Base-by-base conservation (phyloP, 306 rosid species). In the Citrullus colocynthis region DNA sequence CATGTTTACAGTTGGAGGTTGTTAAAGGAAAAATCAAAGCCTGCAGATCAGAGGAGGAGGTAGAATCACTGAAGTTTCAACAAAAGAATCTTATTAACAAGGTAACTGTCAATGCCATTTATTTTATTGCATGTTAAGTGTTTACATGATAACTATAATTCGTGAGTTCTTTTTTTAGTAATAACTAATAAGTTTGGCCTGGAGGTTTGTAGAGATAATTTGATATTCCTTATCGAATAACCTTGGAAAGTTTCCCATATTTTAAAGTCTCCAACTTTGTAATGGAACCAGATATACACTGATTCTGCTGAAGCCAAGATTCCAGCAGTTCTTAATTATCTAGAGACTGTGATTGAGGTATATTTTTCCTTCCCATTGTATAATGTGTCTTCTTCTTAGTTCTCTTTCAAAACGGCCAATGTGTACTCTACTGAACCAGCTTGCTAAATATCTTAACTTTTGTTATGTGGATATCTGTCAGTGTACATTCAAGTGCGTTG, bases 271-370 rank as follows among this genome's bases (percentile, higher is more conserved):
- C 51, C 59, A 30, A 76, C 78, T 39, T 60, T 57, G 81, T 77
- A 56, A 77, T 83, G 44, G 78, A 67, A 85, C 67, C 89, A 94
- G 98, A 87, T 95, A 78, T 95, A 89, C 84, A 92, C 88, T 6
- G 96, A 90, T 70, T 92, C 98, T 79, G 98, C 98, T 18, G 96
- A 86, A 88, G 98, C 96, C 78, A 95, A 95, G 88, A 92, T 92
- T 82, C 98, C 96, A 6, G 89, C 97, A 52, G 97, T 92, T 85
- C 83, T 92, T 84, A 96, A 92, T 81, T 95, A 95, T 87, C 79
- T 95, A 78, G 96, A 87, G 81, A 95, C 98, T 80, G 91, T 90
- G 56, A 84, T 92, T 62, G 98, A 92, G 98, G 98, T 94, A 90
- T 54, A 74, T 66, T 49, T 51, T 51, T 15, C n/a, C 1, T 15